Percentiles rank a stretch among this genome's conserved stretches.
phyloP scores from a whole-genome alignment of 768 basidiomycete genomes.

The Collybia sp. region DNA sequence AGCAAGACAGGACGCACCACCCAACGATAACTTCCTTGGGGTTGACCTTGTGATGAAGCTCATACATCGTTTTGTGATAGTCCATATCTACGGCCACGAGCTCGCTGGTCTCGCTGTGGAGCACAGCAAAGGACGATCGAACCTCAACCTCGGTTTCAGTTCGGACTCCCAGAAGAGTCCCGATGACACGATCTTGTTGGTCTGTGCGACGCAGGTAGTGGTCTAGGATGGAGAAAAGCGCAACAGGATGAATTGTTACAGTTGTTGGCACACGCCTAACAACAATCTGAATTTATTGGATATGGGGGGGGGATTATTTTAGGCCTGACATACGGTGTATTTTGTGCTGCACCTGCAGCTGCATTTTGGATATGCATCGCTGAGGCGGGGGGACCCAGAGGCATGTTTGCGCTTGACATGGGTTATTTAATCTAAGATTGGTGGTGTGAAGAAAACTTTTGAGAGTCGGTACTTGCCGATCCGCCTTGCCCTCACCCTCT shows the following conservation, averaged over 20 bases:
- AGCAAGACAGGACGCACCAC: slow-evolving; percentile 55
- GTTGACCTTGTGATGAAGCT: slow-evolving; percentile 80
- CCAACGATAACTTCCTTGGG: slow-evolving; percentile 91
- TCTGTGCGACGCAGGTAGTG: slow-evolving; percentile 90
- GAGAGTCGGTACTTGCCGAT: slow-evolving; percentile 38
- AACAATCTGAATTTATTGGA: slow-evolving; percentile 1
- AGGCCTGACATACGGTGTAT: slow-evolving; percentile 30
- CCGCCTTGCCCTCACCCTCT: slow-evolving; percentile 13
- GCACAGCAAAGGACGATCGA: slow-evolving; percentile 82
- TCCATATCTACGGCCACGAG: slow-evolving; percentile 97
- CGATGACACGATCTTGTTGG: slow-evolving; percentile 85
- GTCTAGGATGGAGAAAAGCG: slow-evolving; percentile 92
- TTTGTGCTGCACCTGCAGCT: slow-evolving; percentile 23
- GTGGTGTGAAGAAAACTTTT: slow-evolving; percentile 13
- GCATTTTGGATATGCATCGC: slow-evolving; percentile 43
- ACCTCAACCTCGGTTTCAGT: slow-evolving; percentile 69
- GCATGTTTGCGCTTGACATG: slow-evolving; percentile 30
- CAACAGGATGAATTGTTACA: slow-evolving; percentile 87
- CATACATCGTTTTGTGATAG: slow-evolving; percentile 91
- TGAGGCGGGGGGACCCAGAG: slow-evolving; percentile 43
- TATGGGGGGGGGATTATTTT: slow-evolving; percentile 3
- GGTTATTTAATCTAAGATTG: neutral
- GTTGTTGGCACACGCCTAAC: slow-evolving; percentile 64
- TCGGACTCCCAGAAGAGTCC: slow-evolving; percentile 87
- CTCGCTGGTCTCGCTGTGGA: slow-evolving; percentile 88